Percentiles rank a stretch among this genome's conserved stretches.
phyloP scores from a whole-genome alignment of 2,329 filamentous ascomycete species.

The Fusarium sp. region DNA sequence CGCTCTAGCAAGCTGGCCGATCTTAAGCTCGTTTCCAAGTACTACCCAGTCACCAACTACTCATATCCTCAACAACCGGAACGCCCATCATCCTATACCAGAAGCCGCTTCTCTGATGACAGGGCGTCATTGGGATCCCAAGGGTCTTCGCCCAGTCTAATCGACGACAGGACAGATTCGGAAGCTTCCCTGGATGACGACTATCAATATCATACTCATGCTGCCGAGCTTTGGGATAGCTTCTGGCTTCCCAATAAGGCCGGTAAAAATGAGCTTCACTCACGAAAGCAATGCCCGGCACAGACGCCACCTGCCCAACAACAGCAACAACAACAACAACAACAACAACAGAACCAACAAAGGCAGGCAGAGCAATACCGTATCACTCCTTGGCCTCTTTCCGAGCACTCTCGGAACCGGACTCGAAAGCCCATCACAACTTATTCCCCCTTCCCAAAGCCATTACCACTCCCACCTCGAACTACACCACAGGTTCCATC shows the following conservation, averaged over 20 bases:
- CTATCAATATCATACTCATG: constrained; percentile 61
- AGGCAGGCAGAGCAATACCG: constrained; percentile 45
- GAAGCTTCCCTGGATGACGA: constrained; percentile 66
- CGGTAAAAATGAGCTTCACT: constrained; percentile 23
- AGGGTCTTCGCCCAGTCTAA: constrained; percentile 62
- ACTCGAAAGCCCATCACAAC: constrained; percentile 48
- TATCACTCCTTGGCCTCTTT: constrained; percentile 48
- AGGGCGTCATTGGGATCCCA: constrained; percentile 62
- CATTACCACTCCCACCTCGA: constrained; percentile 53
- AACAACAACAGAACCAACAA: constrained; percentile 12
- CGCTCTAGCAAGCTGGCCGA: constrained; percentile 54
- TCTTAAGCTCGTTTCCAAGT: constrained; percentile 57
- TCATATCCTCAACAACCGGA: constrained; percentile 55
- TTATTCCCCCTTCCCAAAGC: constrained; percentile 61
- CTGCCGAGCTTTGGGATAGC: constrained; percentile 64
- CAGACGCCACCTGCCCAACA: constrained; percentile 51
- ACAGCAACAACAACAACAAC: constrained; percentile 17
- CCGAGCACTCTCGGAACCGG: constrained; percentile 38
- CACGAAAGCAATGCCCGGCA: constrained; percentile 52
- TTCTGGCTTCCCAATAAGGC: constrained; percentile 58
- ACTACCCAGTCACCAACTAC: constrained; percentile 58
- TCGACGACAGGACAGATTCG: constrained; percentile 65
- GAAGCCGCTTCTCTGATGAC: constrained; percentile 45
- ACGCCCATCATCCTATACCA: constrained; percentile 41
- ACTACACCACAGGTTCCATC: constrained; percentile 46